Evolutionary conservation across 805 yeast species (phyloP), one percentile per base, ranked within the genome.

Genomic region (Brettanomyces bruxellensis): DNA sequence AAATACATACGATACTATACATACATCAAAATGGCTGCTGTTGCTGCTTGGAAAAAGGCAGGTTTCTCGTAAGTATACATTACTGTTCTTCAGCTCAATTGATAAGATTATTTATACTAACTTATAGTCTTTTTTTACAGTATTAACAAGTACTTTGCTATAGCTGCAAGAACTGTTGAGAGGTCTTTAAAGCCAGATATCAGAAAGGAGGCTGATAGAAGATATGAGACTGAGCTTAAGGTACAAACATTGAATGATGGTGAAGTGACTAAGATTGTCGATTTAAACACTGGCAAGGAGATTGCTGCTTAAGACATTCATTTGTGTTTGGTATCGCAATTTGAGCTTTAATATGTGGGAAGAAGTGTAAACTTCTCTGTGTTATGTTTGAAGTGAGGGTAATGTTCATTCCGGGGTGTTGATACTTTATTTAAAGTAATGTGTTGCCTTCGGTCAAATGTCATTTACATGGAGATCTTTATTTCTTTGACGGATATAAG

Each of bases 81-180:
- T 13, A n/a, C 18, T 18, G 18, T 18, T 18, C 18, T 18, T 18
- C 18, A 18, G 18, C 18, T 18, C 18, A 18, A 18, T 18, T 18
- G 18, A 18, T 18, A 28, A 28, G 32, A 28, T 7, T 9, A 18
- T 5, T n/a, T 25, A 24, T 48, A 48, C 47, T 45, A 48, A 45
- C 45, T 40, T 11, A 34, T 5, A n/a, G n/a, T 28, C 11, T 7
- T 9, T 28, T 12, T 9, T 34, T 41, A 41, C 52, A 78, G 84
- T 55, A 80, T 84, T 74, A 87, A 86, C 84, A 86, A 83, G 68
- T 91, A 91, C 71, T 76, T 90, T 68, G 79, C 95, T 56, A 76
- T 91, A 63, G 86, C 96, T 62, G 95, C 96, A 62, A 81, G 81
- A 66, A 78, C 95, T 52, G 79, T 88, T 58, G 88, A 97, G 74